Conservation (phyloP, 352 stramenopile genomes). For the Globisporangium iwayamae region DNA sequence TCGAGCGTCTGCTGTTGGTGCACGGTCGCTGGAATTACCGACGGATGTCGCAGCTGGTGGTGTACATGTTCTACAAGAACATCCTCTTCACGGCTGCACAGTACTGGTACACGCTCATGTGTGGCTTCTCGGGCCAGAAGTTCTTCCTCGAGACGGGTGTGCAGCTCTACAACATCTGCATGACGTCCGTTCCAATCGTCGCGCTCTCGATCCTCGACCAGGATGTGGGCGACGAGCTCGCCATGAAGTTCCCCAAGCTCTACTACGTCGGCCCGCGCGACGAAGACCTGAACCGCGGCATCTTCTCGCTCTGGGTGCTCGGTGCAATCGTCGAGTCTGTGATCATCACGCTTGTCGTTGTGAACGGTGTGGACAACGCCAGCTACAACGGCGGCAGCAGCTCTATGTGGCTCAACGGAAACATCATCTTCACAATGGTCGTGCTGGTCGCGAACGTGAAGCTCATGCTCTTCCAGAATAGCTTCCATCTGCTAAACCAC, state of each 20-base stretch:
- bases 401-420: constrained; percentile 77
- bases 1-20: constrained; percentile 88
- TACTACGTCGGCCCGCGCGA: constrained; percentile 62
- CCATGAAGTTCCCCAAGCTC: constrained; percentile 67
- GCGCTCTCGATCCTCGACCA: constrained; percentile 67
- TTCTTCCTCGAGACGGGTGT: constrained; percentile 80
- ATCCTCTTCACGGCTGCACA: constrained; percentile 72
- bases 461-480: constrained; percentile 79
- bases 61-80: constrained; percentile 95
- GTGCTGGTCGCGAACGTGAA: constrained; percentile 75
- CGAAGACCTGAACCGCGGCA: constrained; percentile 58
- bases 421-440: constrained; percentile 79
- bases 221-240: constrained; percentile 62
- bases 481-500: constrained; percentile 67
- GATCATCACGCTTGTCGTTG: constrained; percentile 55
- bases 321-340: constrained; percentile 72
- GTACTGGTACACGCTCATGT: constrained; percentile 76
- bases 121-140: constrained; percentile 77
- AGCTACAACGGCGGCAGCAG: constrained; percentile 33
- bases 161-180: constrained; percentile 76
- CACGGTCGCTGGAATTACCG: constrained; percentile 92
- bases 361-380: constrained; percentile 38
- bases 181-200: constrained; percentile 72
- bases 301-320: constrained; percentile 68
- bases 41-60: constrained; percentile 84